These are phyloP conservation scores for Cryptococcus hybrid DNA, from an alignment of 1,284 basidiomycete species.

Conservation along the genomic window DNA sequence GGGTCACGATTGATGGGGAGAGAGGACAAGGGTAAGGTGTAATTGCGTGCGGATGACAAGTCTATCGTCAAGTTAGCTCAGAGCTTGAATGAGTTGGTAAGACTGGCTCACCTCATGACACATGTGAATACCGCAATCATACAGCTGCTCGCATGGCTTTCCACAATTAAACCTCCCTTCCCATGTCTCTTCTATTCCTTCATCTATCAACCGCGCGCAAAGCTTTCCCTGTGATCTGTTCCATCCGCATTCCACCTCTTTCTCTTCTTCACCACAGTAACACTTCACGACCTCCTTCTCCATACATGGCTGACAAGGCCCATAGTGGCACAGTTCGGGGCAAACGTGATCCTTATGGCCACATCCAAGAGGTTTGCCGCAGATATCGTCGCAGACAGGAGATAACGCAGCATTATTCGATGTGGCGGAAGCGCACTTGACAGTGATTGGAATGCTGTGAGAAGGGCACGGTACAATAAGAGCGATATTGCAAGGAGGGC, in stretches of 20 bases:
- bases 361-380: conserved; percentile 61
- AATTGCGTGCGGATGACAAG: conserved; percentile 66
- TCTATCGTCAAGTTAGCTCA: conserved; percentile 13
- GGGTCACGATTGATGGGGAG: conserved; percentile 64
- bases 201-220: conserved; percentile 24
- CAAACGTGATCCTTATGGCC: conserved; percentile 60
- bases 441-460: conserved; percentile 59
- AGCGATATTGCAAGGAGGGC: conserved; percentile 65
- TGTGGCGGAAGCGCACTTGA: conserved; percentile 60
- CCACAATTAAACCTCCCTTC: conserved; percentile 68
- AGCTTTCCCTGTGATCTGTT: conserved; percentile 45
- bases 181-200: conserved; percentile 55
- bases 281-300: conserved; percentile 61
- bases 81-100: neutral
- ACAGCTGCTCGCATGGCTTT: conserved; percentile 62
- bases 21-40: conserved; percentile 64
- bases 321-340: conserved; percentile 64
- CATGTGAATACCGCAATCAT: conserved; percentile 70
- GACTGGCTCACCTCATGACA: conserved; percentile 58
- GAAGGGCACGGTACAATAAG: conserved; percentile 65
- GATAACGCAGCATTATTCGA: conserved; percentile 48
- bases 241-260: conserved; percentile 65
- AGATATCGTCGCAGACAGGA: conserved; percentile 67
- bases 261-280: conserved; percentile 71
- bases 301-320: conserved; percentile 64